phyloP scores from a whole-genome alignment of 2,329 filamentous ascomycete genomes.

The Ceratocystis destructans region DNA sequence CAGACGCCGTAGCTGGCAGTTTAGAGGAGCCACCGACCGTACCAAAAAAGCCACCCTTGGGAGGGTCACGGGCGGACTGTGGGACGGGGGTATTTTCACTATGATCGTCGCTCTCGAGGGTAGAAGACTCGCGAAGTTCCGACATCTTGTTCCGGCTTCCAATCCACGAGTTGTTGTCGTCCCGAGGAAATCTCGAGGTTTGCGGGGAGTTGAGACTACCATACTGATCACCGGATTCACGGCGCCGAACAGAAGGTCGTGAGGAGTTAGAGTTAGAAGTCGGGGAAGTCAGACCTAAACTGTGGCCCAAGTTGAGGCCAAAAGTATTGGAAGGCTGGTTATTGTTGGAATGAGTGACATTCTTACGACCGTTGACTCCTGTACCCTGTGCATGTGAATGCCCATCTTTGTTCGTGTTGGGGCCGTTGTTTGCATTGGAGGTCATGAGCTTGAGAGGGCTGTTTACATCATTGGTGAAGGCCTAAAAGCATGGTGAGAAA shows the following conservation, averaged over 20 bases:
- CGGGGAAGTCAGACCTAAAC: not conserved
- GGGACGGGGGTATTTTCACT: conserved; percentile 24
- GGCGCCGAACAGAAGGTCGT: conserved; percentile 63
- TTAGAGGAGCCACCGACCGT: conserved; percentile 10
- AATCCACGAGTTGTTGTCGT: conserved; percentile 48
- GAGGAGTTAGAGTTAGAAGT: conserved; percentile 54
- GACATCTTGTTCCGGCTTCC: conserved; percentile 34
- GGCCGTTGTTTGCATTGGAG: conserved; percentile 44
- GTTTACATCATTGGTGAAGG: conserved; percentile 78
- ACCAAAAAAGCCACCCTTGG: conserved; percentile 17
- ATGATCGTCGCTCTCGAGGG: conserved; percentile 40
- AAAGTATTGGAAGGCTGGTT: conserved; percentile 26
- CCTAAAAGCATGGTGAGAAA: conserved; percentile 32
- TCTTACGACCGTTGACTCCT: conserved; percentile 57
- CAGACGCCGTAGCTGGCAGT: conserved; percentile 5
- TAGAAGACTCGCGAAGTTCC: conserved; percentile 27
- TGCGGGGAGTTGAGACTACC: conserved; percentile 48
- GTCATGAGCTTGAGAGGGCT: conserved; percentile 73
- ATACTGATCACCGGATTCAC: conserved; percentile 61
- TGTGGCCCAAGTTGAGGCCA: conserved; percentile 43
- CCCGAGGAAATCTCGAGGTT: conserved; percentile 44
- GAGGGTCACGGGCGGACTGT: conserved; percentile 16
- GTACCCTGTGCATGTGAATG: conserved; percentile 30
- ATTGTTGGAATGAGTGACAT: conserved; percentile 56
- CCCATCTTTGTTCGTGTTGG: conserved; percentile 12